Evolutionary conservation across 768 basidiomycete species (phyloP), one percentile per base, ranked within the genome.

Genomic region (Suillus variegatus): DNA sequence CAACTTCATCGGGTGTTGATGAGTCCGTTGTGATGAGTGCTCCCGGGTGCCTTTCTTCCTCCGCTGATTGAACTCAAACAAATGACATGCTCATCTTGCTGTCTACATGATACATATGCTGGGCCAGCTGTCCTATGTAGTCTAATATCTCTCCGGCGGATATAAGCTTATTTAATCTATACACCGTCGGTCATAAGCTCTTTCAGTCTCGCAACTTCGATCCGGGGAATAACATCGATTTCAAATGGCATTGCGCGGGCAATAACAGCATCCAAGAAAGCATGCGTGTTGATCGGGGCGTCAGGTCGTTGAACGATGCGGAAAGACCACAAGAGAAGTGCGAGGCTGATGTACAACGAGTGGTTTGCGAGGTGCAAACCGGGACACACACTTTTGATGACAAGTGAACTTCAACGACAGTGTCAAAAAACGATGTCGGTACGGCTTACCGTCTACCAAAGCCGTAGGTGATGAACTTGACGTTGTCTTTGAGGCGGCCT

Each of bases 291-390:
- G 51, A 51, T 51, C 51, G 25, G 51, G 51, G 51, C 51, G 2
- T 28, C 51, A 9, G 51, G 25, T 28, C 51, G 51, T 32, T 51
- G 51, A 28, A 7, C 16, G 14, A 51, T 51, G 14, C 25, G 51
- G 25, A 51, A 51, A 51, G 51, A 83, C 87, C 88, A 90, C 10
- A 87, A 79, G 9, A 87, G 73, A 16, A 87, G 75, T 0, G 87
- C 86, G 0, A 87, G 83, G 69, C 85, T 89, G 49, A 90, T 78
- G 69, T 86, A 88, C 0, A 89, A 76, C 1, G 88, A 89, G 1
- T 73, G 69, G 28, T 78, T 62, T 6, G 70, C 72, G 25, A 73
- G 82, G 71, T 88, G 81, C 67, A 84, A 83, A 0, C 88, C 88
- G 0, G 87, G 87, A 64, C 88, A 90, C 0, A 87, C 81, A 52